Conservation (phyloP, 768 basidiomycete genomes). For the Boletus rubescentipes region DNA sequence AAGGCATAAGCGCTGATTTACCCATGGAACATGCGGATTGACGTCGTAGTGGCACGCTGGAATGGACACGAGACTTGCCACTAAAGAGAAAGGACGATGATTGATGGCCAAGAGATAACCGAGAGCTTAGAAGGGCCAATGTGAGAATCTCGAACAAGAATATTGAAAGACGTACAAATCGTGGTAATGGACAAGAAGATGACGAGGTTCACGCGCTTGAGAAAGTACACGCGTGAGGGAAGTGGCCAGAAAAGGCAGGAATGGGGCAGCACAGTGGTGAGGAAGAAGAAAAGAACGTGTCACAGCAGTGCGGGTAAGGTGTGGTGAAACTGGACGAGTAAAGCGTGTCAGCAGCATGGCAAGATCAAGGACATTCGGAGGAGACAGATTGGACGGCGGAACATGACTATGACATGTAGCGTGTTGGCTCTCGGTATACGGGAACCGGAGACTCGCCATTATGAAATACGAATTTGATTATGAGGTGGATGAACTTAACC, state of each 20-base stretch:
- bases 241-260: slow-evolving; percentile 57
- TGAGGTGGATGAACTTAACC: slow-evolving; percentile 39
- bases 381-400: slow-evolving; percentile 44
- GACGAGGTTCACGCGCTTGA: slow-evolving; percentile 30
- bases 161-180: slow-evolving; percentile 33
- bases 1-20: slow-evolving; percentile 50
- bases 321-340: slow-evolving; percentile 35
- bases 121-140: slow-evolving; percentile 18
- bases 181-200: slow-evolving; percentile 24
- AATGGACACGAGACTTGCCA: slow-evolving; percentile 31
- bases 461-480: slow-evolving; percentile 46
- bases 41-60: slow-evolving; percentile 29
- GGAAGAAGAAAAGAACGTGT: slow-evolving; percentile 56
- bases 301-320: slow-evolving; percentile 64
- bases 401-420: slow-evolving; percentile 23
- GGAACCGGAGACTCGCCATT: slow-evolving; percentile 33
- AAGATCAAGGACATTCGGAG: slow-evolving; percentile 49
- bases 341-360: slow-evolving; percentile 69
- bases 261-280: slow-evolving; percentile 50
- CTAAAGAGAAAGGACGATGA: slow-evolving; percentile 19
- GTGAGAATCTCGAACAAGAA: slow-evolving; percentile 31
- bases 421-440: slow-evolving; percentile 29
- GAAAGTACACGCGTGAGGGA: slow-evolving; percentile 36
- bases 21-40: slow-evolving; percentile 37
- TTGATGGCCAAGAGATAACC: slow-evolving; percentile 25